Conservation (phyloP, 164 flowering plant species). For the Nymphaea thermarum region DNA sequence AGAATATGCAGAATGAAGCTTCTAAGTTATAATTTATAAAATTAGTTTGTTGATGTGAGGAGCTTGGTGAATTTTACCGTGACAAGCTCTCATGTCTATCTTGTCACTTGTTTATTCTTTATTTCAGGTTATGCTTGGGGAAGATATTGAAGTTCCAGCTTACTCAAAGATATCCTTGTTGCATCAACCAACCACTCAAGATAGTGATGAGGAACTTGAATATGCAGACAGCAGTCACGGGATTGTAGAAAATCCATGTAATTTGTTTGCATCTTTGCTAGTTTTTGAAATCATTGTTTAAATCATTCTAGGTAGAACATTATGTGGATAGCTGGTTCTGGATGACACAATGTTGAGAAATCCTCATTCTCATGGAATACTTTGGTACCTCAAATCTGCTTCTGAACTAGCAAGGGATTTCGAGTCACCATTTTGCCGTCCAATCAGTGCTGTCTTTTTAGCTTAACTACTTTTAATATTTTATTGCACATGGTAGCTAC, state of each 20-base stretch:
- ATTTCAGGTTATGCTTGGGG: constrained; percentile 69
- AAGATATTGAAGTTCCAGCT: constrained; percentile 67
- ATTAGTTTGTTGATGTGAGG: too few species aligned
- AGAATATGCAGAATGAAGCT: too few species aligned
- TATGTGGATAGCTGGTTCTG: not conserved
- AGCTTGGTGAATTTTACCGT: not conserved
- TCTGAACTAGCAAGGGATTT: too few species aligned
- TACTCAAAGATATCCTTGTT: constrained; percentile 82
- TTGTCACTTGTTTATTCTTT: not conserved
- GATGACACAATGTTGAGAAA: too few species aligned
- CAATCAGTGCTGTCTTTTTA: too few species aligned
- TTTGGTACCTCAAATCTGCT: too few species aligned
- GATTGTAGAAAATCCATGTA: constrained; percentile 33
- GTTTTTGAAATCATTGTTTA: not conserved
- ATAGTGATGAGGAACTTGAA: constrained; percentile 97
- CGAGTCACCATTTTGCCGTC: too few species aligned
- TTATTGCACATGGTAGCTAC: too few species aligned
- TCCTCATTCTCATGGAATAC: too few species aligned
- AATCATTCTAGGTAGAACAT: constrained; percentile 1
- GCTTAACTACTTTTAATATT: too few species aligned
- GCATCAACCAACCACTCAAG: constrained; percentile 70
- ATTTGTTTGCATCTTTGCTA: constrained; percentile 6
- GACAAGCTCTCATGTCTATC: not conserved
- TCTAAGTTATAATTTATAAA: too few species aligned
- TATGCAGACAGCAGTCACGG: constrained; percentile 77